A percentile compares a stretch with the other conserved stretches of the same genome.
phyloP scores from a whole-genome alignment of 176 grass and related monocot genomes.

The Phoenix roebelenii region DNA sequence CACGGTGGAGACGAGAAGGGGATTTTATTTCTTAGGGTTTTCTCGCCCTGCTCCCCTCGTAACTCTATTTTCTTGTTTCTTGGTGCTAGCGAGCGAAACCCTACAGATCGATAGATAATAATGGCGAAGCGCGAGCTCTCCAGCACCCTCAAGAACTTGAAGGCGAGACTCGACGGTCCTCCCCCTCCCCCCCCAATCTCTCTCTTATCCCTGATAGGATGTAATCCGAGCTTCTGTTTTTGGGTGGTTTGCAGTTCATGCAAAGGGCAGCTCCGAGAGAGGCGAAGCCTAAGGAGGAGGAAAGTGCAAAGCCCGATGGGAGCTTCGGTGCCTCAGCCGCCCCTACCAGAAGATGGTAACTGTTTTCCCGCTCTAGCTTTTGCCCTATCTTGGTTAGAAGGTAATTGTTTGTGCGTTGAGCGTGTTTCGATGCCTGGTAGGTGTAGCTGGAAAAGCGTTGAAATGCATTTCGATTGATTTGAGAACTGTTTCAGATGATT shows the following conservation, averaged over 20 bases:
- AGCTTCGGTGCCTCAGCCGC: constrained; percentile 3
- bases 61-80: too few species aligned
- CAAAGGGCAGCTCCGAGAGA: constrained; percentile 54
- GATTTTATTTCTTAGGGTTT: too few species aligned
- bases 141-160: constrained; percentile 68
- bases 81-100: background rate
- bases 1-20: too few species aligned
- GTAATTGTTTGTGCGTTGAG: background rate
- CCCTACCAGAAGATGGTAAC: constrained; percentile 27
- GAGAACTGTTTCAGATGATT: too few species aligned
- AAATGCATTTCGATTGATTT: too few species aligned
- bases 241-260: constrained; percentile 58
- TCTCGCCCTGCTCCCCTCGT: too few species aligned
- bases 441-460: too few species aligned
- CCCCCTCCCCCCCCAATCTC: background rate
- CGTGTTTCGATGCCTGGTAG: background rate
- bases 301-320: constrained; percentile 1
- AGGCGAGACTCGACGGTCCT: constrained; percentile 27
- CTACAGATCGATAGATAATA: background rate
- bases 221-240: background rate
- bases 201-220: background rate
- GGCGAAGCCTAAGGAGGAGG: constrained; percentile 23
- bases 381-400: background rate
- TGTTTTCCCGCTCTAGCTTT: background rate
- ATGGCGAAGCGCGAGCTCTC: constrained; percentile 91